Base-by-base conservation (phyloP, 306 rosid genomes). In the Vigna hirtella region DNA sequence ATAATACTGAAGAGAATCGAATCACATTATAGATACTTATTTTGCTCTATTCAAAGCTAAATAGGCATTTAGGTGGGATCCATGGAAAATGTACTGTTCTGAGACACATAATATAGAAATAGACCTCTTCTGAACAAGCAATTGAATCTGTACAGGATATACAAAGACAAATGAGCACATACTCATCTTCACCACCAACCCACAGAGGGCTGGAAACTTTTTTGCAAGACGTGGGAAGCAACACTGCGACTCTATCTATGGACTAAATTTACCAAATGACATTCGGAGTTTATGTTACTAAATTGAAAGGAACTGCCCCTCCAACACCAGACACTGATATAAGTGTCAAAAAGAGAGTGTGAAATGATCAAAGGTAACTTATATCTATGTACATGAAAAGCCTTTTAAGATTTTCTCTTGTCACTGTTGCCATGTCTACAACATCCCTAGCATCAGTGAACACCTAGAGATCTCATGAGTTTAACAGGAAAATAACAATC, bases 381-480 rank as follows among this genome's bases (percentile, higher is more conserved):
- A 20, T 20, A 20, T 20, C 20, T 20, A 20, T 87, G 86, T 90
- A 94, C 85, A 83, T 28, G 92, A 92, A 94, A 50, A 94, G 90
- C 90, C 98, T 87, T 79, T 79, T 87, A 12, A 89, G 93, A 73
- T 94, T 88, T 92, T 94, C 98, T 86, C 91, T 88, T 15, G 86
- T 85, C 74, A 94, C 93, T 1, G 90, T 92, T 18, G 81, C 88
- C 97, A 90, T 88, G 85, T 92, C 97, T 48, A 92, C 86, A 18
- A 89, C 65, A 66, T 94, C 98, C 73, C 83, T 83, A 87, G 81
- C 77, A 77, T 90, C 97, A 1, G 88, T 92, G 77, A 87, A 85
- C n/a, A 94, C 81, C 98, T 95, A 92, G 17, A 94, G 98, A 87
- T 92, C 97, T 7, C 93, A 77, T 0, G 98, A 94, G 82, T 90